Conservation (phyloP, 371 early-diverging fungal genomes). For the Mortierella sp. region DNA sequence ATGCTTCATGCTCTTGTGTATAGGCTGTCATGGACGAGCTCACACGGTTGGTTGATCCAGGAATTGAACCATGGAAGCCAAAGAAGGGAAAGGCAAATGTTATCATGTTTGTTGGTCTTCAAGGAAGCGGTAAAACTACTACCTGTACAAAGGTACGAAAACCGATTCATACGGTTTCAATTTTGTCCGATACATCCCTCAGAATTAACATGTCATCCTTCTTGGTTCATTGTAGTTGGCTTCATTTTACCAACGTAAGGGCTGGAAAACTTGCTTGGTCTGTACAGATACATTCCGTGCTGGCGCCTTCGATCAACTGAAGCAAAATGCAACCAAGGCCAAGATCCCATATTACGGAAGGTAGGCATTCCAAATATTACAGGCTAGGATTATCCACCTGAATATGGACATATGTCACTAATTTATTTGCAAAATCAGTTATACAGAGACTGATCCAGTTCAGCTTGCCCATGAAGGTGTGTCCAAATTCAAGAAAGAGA, state of each 20-base stretch:
- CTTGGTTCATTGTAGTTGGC: constrained; percentile 77
- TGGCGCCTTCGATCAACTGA: constrained; percentile 99
- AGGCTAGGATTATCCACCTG: not conserved
- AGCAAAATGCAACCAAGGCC: constrained; percentile 99
- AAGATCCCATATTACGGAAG: constrained; percentile 98
- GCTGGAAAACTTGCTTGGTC: constrained; percentile 97
- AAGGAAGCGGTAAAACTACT: constrained; percentile 99
- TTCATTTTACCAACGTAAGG: constrained; percentile 96
- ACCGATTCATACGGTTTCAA: not conserved
- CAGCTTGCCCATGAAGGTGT: constrained; percentile 97
- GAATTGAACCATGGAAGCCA: constrained; percentile 90
- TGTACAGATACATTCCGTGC: constrained; percentile 99
- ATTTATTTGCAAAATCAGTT: constrained; percentile 60
- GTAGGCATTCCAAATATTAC: constrained; percentile 22
- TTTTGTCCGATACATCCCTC: not conserved
- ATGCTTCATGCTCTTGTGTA: not conserved
- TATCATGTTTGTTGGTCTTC: constrained; percentile 99
- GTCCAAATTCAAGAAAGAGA: constrained; percentile 95
- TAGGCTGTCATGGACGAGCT: constrained; percentile 96
- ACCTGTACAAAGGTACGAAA: constrained; percentile 92
- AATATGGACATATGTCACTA: not conserved
- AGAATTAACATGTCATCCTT: not conserved
- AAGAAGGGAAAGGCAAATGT: constrained; percentile 89
- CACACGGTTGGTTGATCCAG: constrained; percentile 95
- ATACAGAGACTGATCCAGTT: constrained; percentile 97